Conservation (phyloP, 345 rosid genomes). For the Gossypioides kirkii region DNA sequence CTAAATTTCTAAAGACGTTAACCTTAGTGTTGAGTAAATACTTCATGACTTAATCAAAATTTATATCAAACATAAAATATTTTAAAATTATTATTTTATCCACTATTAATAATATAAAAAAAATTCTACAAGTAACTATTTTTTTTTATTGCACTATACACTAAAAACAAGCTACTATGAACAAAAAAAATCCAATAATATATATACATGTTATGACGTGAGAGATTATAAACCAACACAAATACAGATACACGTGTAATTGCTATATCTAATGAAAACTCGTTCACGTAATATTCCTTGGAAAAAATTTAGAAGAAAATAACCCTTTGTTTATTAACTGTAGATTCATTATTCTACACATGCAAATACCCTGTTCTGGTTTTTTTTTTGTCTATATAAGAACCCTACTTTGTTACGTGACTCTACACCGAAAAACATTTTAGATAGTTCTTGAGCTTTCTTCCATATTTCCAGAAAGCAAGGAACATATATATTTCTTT, state of each 20-base stretch:
- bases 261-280: background rate
- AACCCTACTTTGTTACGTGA: constrained; percentile 15
- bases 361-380: background rate
- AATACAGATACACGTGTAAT: background rate
- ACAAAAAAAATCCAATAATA: too few relatives aligned
- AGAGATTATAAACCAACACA: too few relatives aligned
- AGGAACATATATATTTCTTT: background rate
- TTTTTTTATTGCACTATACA: too few relatives aligned
- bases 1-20: too few relatives aligned
- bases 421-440: constrained; percentile 5
- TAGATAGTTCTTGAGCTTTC: background rate
- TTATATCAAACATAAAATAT: too few relatives aligned
- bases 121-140: too few relatives aligned
- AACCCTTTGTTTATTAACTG: constrained; percentile 9
- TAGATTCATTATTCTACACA: background rate
- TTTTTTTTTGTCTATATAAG: constrained; percentile 29
- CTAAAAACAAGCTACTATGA: too few relatives aligned
- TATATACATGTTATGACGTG: too few relatives aligned
- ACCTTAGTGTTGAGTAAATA: too few relatives aligned
- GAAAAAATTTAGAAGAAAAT: constrained; percentile 18
- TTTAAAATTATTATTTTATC: too few relatives aligned
- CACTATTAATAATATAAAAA: too few relatives aligned
- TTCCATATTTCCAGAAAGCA: background rate
- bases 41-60: too few relatives aligned
- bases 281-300: constrained; percentile 46